Conservation (phyloP, 2,329 filamentous ascomycete genomes). For the Aspergillus sp. region DNA sequence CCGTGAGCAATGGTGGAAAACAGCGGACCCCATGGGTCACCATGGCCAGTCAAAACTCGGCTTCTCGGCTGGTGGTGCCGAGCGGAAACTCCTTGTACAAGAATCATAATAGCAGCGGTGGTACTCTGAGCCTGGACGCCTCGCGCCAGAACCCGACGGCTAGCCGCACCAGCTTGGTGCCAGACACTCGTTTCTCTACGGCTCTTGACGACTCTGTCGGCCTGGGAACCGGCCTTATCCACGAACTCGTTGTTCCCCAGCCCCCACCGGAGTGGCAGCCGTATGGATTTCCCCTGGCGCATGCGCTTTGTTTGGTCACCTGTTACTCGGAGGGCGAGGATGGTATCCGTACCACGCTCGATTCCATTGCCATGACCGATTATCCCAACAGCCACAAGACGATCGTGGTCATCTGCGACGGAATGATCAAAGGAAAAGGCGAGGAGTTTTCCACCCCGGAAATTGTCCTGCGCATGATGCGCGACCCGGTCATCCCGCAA, state of each 20-base stretch:
- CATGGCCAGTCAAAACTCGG: constrained; percentile 87
- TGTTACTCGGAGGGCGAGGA: constrained; percentile 95
- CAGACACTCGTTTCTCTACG: constrained; percentile 56
- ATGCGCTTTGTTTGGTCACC: constrained; percentile 91
- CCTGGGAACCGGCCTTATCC: constrained; percentile 87
- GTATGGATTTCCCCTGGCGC: constrained; percentile 90
- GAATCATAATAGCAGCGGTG: constrained; percentile 55
- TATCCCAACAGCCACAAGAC: constrained; percentile 99
- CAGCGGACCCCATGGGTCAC: constrained; percentile 70
- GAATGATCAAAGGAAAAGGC: constrained; percentile 94
- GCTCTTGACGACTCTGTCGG: constrained; percentile 63
- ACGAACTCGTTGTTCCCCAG: constrained; percentile 92
- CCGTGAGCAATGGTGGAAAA: constrained; percentile 63
- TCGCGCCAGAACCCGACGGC: constrained; percentile 40
- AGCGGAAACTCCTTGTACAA: constrained; percentile 65
- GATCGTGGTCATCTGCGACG: constrained; percentile 94
- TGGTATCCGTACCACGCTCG: constrained; percentile 87
- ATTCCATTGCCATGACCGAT: constrained; percentile 95
- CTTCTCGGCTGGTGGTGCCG: constrained; percentile 69
- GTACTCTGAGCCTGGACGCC: constrained; percentile 51
- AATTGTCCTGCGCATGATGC: constrained; percentile 89
- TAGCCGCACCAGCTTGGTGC: constrained; percentile 59
- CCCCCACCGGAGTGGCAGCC: constrained; percentile 97
- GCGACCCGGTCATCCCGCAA: constrained; percentile 75
- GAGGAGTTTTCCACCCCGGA: constrained; percentile 86